Base-by-base conservation (phyloP, 2,329 filamentous ascomycete genomes). In the Neurospora sp. region DNA sequence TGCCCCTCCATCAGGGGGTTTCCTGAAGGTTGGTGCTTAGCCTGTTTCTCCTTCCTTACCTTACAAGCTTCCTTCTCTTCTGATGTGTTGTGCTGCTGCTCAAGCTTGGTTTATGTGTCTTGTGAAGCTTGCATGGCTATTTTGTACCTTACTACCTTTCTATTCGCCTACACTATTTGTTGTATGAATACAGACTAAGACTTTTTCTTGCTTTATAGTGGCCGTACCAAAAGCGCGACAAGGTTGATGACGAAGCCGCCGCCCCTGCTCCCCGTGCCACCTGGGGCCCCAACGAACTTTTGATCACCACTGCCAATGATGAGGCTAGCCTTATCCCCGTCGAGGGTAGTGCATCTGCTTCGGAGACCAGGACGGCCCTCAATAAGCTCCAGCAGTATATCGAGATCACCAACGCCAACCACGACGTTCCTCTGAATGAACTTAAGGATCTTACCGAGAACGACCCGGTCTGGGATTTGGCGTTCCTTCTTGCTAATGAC, bases 401-500 rank as follows among this genome's bases (percentile, higher is more conserved):
- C 6, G 67, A 69, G 12, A 37, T 28, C 2, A 69, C 67, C 1
- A 17, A 39, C 11, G 67, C 52, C 67, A 4, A 37, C n/a, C 33
- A 62, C 28, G 52, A 62, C 6, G 52, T 62, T 62, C 52, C 52
- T 62, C 69, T 74, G 36, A 41, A 68, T 15, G 43, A 40, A 11
- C 69, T 72, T 11, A 46, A 46, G 23, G 41, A 70, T 37, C 71
- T 76, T 3, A 75, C 75, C 37, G 72, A 72, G 28, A 87, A 92
- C 70, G 92, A 96, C 79, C 88, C 88, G 15, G 88, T 96, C 0
- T 99, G 96, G 96, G 87, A 92, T 71, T 84, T 99, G 41, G 90
- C 92, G 1, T 91, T 92, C 70, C 89, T 97, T 43, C 85, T 99
- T 3, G 99, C 97, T 76, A 93, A 97, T 73, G 84, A 89, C n/a